phyloP scores from a whole-genome alignment of 106 monocot species.

The Dendrobium catenatum region DNA sequence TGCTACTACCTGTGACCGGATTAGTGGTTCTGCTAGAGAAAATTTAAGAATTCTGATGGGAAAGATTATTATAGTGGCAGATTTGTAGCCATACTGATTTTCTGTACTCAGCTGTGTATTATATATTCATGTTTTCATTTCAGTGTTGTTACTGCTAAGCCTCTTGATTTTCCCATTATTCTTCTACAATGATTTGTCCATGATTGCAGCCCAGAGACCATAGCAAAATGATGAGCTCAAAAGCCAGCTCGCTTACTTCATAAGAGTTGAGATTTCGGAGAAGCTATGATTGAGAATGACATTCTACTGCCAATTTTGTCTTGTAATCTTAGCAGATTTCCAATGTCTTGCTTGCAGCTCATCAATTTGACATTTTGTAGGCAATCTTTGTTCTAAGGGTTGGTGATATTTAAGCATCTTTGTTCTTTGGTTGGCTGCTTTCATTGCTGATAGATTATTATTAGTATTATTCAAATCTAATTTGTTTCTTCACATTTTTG shows the following conservation, averaged over 20 bases:
- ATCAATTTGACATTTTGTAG: background rate
- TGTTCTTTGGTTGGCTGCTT: too few species aligned
- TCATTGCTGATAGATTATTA: too few species aligned
- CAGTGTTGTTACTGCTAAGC: background rate
- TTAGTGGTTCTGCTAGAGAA: background rate
- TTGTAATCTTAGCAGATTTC: too few species aligned
- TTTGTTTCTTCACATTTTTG: too few species aligned
- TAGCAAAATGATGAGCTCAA: too few species aligned
- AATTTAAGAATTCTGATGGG: background rate
- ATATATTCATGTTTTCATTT: slow-evolving; percentile 4
- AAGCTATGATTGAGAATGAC: too few species aligned
- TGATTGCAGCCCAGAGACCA: too few species aligned
- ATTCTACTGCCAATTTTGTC: too few species aligned
- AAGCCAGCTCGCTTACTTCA: too few species aligned
- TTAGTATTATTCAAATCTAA: too few species aligned
- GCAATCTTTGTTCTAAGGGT: background rate
- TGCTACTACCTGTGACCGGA: background rate
- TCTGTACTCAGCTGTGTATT: background rate
- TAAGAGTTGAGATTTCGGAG: too few species aligned
- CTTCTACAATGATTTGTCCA: background rate
- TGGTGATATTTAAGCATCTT: background rate
- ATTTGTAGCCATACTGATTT: background rate
- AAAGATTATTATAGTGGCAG: background rate
- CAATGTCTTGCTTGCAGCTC: background rate
- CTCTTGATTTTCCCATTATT: background rate